Percentiles rank a stretch among this genome's conserved stretches.
These are phyloP conservation scores for Coemansia sp. DNA, from an alignment of 192 early-diverging fungal species.

Conservation along the genomic window DNA sequence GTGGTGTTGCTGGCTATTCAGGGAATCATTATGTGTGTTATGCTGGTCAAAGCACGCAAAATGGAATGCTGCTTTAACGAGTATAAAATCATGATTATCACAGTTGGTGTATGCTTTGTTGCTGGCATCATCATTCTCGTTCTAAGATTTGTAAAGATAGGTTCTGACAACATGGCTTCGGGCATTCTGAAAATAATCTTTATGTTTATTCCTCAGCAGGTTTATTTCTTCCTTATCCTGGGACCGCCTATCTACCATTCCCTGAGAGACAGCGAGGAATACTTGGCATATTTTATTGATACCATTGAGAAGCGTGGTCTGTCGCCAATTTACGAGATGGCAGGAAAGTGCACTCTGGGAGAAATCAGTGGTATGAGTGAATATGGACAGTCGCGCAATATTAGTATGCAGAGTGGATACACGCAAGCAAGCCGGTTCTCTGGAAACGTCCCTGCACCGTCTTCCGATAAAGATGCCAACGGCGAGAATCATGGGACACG, in stretches of 20 bases:
- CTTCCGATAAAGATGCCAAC: neutral
- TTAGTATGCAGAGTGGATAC: conserved; percentile 23
- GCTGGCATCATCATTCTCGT: conserved; percentile 27
- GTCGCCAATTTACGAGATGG: conserved; percentile 36
- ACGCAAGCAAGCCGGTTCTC: conserved; percentile 16
- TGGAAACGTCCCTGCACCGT: conserved; percentile 20
- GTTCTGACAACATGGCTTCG: conserved; percentile 12
- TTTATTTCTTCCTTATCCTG: conserved; percentile 39
- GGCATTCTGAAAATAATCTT: conserved; percentile 29
- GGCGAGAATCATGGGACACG: conserved; percentile 9
- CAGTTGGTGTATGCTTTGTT: conserved; percentile 9
- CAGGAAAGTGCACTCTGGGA: conserved; percentile 34
- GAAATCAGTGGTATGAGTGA: conserved; percentile 24
- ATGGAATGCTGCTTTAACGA: conserved; percentile 46
- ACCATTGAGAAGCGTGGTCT: conserved; percentile 32
- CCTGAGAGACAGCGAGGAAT: conserved; percentile 12
- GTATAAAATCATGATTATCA: conserved; percentile 22
- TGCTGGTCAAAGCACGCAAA: conserved; percentile 37
- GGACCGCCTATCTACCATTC: conserved; percentile 36
- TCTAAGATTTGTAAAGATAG: conserved; percentile 24
- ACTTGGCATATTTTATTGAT: conserved; percentile 24
- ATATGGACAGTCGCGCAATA: conserved; percentile 4
- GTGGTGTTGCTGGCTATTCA: conserved; percentile 29
- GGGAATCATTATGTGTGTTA: conserved; percentile 11
- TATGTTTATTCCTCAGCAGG: conserved; percentile 37